phyloP scores from a whole-genome alignment of 1,284 basidiomycete genomes.

The Mycena citricolor region DNA sequence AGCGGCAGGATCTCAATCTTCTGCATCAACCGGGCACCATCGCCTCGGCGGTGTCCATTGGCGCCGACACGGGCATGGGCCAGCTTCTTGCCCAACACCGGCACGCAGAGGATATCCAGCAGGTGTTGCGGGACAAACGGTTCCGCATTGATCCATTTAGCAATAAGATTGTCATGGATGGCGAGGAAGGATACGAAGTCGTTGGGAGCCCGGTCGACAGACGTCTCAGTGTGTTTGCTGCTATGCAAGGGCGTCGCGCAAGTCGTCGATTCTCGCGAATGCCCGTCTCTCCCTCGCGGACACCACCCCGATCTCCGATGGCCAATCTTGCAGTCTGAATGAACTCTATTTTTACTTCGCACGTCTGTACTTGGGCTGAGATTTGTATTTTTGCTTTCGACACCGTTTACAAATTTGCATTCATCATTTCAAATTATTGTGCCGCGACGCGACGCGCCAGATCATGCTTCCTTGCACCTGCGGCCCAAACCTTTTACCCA shows the following conservation, averaged over 20 bases:
- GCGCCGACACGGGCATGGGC: slow-evolving; percentile 47
- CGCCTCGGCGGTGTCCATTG: slow-evolving; percentile 52
- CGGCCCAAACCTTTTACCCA: no score
- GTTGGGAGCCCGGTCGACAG: slow-evolving; percentile 33
- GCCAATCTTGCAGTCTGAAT: no score
- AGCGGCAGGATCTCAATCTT: slow-evolving; percentile 43
- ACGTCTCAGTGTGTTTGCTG: slow-evolving; percentile 31
- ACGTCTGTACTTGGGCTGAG: no score
- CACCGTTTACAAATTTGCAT: no score
- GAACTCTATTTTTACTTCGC: no score
- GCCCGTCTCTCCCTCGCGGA: slow-evolving; percentile 17
- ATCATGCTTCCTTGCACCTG: no score
- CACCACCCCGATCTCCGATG: no score
- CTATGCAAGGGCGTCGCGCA: slow-evolving; percentile 18
- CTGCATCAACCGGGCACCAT: slow-evolving; percentile 51
- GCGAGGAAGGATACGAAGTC: slow-evolving; percentile 43
- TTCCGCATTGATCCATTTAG: slow-evolving; percentile 49
- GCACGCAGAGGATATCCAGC: slow-evolving; percentile 37
- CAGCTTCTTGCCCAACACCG: slow-evolving; percentile 42
- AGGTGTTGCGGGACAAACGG: slow-evolving; percentile 40
- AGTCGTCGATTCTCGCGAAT: slow-evolving; percentile 18
- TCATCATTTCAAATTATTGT: no score
- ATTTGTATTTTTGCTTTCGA: no score
- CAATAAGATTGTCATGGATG: slow-evolving; percentile 52
- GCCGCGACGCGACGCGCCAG: no score